These are phyloP conservation scores for Fraxinus albicans DNA, from an alignment of 305 asterid species.

Conservation along the genomic window DNA sequence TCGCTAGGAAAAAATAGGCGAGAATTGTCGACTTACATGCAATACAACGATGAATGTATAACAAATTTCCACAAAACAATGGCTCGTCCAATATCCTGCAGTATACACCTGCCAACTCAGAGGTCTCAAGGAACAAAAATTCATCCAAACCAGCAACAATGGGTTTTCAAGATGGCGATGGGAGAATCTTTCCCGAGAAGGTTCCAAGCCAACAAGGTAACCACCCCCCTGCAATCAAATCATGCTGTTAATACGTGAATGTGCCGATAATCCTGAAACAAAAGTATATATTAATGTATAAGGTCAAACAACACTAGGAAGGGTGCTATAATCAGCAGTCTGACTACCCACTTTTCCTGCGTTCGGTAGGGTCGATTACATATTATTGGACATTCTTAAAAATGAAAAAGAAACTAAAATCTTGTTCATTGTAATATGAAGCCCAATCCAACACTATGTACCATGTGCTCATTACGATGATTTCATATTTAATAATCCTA, in stretches of 20 bases:
- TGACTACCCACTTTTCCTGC: neutral
- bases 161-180: conserved; percentile 46
- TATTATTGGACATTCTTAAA: too few species aligned
- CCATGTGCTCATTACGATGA: neutral
- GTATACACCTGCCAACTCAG: neutral
- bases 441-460: neutral
- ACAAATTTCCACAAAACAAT: neutral
- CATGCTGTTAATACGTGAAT: neutral
- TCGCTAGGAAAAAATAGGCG: neutral
- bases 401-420: neutral
- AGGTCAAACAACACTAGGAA: neutral
- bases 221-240: conserved; percentile 66
- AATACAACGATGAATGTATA: conserved; percentile 8
- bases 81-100: neutral
- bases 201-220: conserved; percentile 70
- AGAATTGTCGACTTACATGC: neutral
- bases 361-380: neutral
- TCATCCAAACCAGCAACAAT: conserved; percentile 7
- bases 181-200: conserved; percentile 81
- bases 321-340: neutral
- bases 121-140: neutral
- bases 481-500: neutral
- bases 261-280: neutral
- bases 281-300: too few species aligned
- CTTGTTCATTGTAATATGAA: neutral